Evolutionary conservation across 257 asterid genomes (phyloP).

Genomic region (Rehmannia glutinosa): DNA sequence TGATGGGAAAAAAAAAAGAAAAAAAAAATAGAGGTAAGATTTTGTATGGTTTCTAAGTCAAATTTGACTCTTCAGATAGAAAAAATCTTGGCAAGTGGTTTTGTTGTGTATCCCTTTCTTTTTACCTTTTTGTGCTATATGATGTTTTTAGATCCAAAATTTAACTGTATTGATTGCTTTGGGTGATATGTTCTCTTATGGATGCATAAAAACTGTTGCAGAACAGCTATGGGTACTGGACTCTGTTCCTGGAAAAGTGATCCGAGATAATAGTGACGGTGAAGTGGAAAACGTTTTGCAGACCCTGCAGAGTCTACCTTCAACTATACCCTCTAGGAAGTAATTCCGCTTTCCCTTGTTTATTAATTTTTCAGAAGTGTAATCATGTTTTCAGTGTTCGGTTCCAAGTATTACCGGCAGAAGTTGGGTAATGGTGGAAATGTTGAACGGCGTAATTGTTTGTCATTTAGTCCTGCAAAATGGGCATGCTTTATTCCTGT

Average conservation of each 20-base stretch:
- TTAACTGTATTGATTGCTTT: background rate
- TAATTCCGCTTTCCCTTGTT: constrained; percentile 25
- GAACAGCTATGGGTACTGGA: constrained; percentile 95
- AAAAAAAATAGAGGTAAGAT: background rate
- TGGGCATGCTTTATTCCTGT: background rate
- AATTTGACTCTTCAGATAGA: background rate
- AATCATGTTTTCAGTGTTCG: background rate
- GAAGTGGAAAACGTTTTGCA: constrained; percentile 88
- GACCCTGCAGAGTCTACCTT: constrained; percentile 65
- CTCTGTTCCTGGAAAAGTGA: constrained; percentile 84
- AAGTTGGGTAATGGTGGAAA: background rate
- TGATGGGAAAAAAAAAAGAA: background rate
- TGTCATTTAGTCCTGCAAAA: background rate
- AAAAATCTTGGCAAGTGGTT: background rate
- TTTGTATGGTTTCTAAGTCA: too few relatives aligned
- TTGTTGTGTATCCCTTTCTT: background rate
- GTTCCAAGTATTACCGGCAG: background rate
- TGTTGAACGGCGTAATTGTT: background rate
- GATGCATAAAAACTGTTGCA: constrained; percentile 42
- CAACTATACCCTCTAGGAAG: constrained; percentile 73
- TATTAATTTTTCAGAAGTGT: background rate
- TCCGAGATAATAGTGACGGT: constrained; percentile 49
- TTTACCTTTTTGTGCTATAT: constrained; percentile 1
- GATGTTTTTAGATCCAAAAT: background rate
- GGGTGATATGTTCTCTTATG: constrained; percentile 20